Percentiles rank a stretch among this genome's conserved stretches.
Conservation (phyloP, 1,139 yeast species). For the Hyphopichia buzzinii region DNA sequence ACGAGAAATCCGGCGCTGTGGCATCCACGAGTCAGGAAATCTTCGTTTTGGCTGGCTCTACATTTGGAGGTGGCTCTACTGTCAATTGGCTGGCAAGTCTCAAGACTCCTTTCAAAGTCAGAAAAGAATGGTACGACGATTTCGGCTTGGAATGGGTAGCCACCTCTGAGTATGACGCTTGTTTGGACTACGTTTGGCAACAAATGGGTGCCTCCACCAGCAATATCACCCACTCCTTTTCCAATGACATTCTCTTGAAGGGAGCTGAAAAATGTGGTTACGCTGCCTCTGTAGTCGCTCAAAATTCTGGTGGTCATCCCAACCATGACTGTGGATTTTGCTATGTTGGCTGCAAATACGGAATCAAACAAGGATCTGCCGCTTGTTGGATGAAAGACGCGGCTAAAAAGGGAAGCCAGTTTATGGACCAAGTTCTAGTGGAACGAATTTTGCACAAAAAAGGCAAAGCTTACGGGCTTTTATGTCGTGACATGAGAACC, state of each 20-base stretch:
- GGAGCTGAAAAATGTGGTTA: slow-evolving; percentile 51
- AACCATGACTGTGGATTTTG: slow-evolving; percentile 53
- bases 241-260: slow-evolving; percentile 47
- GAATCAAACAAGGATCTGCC: slow-evolving; percentile 54
- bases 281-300: slow-evolving; percentile 39
- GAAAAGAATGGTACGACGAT: slow-evolving; percentile 55
- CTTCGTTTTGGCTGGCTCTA: slow-evolving; percentile 50
- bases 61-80: slow-evolving; percentile 62
- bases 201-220: slow-evolving; percentile 51
- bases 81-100: slow-evolving; percentile 64
- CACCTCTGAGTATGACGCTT: slow-evolving; percentile 41
- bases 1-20: slow-evolving; percentile 40
- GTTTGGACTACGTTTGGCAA: slow-evolving; percentile 48
- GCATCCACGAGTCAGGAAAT: slow-evolving; percentile 35
- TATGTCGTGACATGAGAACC: slow-evolving; percentile 30
- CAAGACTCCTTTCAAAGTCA: slow-evolving; percentile 51
- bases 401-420: slow-evolving; percentile 45
- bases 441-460: slow-evolving; percentile 34
- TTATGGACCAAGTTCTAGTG: slow-evolving; percentile 50
- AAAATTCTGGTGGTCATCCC: slow-evolving; percentile 49
- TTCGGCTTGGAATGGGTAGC: slow-evolving; percentile 51
- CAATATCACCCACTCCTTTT: slow-evolving; percentile 43
- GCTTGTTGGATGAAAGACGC: slow-evolving; percentile 56
- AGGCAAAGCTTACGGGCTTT: slow-evolving; percentile 47
- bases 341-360: slow-evolving; percentile 52